phyloP scores from a whole-genome alignment of 768 basidiomycete genomes.

The Mycena polygramma region DNA sequence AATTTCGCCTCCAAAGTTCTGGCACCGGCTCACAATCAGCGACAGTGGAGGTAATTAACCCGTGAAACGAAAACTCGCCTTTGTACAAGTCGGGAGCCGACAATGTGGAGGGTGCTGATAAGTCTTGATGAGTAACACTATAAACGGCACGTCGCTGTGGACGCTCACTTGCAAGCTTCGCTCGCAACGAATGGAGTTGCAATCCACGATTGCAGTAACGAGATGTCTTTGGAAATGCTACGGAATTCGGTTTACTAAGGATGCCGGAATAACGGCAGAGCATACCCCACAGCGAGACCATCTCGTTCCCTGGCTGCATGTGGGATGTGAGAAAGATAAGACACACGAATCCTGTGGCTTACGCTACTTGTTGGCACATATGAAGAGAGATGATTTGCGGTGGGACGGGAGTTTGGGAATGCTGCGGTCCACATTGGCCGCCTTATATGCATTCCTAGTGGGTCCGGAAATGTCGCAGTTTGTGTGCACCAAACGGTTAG shows the following conservation, averaged over 20 bases:
- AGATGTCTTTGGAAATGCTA: conserved; percentile 67
- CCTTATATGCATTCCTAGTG: conserved; percentile 15
- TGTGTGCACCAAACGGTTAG: conserved; percentile 6
- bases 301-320: conserved; percentile 62
- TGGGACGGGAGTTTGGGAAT: not conserved
- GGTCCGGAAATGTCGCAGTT: conserved; percentile 12
- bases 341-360: conserved; percentile 38
- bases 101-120: conserved; percentile 58
- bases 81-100: conserved; percentile 52
- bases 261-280: conserved; percentile 9
- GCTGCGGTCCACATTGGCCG: not conserved
- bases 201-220: conserved; percentile 67
- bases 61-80: conserved; percentile 46
- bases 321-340: conserved; percentile 11
- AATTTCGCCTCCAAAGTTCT: conserved; percentile 65
- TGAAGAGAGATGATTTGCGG: not conserved
- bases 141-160: no score
- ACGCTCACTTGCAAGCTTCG: conserved; percentile 44
- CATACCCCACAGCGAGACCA: conserved; percentile 65
- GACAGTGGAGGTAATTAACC: no score
- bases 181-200: conserved; percentile 61
- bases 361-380: conserved; percentile 67
- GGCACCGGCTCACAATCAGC: not conserved
- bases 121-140: no score
- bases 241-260: not conserved